phyloP scores from a whole-genome alignment of 2,329 filamentous ascomycete genomes.

The Dothideomycetes sp. region DNA sequence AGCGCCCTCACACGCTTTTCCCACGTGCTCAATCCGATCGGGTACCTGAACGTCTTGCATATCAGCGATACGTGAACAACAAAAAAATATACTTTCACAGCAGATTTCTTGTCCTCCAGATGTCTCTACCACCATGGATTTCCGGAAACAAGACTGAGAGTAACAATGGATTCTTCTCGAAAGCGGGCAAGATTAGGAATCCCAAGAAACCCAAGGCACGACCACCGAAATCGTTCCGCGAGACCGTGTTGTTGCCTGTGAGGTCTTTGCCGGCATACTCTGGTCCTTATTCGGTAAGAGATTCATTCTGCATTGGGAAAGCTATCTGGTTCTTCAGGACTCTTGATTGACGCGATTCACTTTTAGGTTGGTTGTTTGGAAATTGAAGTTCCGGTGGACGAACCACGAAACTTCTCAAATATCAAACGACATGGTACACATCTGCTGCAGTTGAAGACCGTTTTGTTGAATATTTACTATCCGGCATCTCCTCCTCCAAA shows the following conservation, averaged over 20 bases:
- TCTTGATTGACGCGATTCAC: background rate
- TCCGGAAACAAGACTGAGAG: slow-evolving; percentile 6
- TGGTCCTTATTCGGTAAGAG: slow-evolving; percentile 38
- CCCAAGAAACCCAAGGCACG: slow-evolving; percentile 41
- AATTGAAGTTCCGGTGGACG: slow-evolving; percentile 43
- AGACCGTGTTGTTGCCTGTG: slow-evolving; percentile 37
- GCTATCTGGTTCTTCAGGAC: too few relatives aligned
- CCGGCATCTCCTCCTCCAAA: slow-evolving; percentile 39
- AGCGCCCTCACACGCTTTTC: too few relatives aligned
- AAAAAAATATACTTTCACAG: too few relatives aligned
- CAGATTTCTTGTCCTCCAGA: too few relatives aligned
- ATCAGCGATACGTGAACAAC: too few relatives aligned
- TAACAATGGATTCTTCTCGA: slow-evolving; percentile 1
- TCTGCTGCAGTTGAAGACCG: slow-evolving; percentile 47
- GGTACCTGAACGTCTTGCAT: too few relatives aligned
- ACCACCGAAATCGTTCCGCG: slow-evolving; percentile 38
- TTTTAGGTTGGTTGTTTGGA: slow-evolving; percentile 42
- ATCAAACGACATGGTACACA: slow-evolving; percentile 41
- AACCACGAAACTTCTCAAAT: slow-evolving; percentile 41
- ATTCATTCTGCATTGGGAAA: background rate
- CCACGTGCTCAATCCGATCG: too few relatives aligned
- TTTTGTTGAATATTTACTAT: slow-evolving; percentile 58
- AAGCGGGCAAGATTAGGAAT: slow-evolving; percentile 28
- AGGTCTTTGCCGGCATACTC: slow-evolving; percentile 41
- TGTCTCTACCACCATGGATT: slow-evolving; percentile 12